Percentiles rank a stretch among this genome's conserved stretches.
phyloP scores from a whole-genome alignment of 2,329 filamentous ascomycete genomes.

The Nigrospora oryzae region DNA sequence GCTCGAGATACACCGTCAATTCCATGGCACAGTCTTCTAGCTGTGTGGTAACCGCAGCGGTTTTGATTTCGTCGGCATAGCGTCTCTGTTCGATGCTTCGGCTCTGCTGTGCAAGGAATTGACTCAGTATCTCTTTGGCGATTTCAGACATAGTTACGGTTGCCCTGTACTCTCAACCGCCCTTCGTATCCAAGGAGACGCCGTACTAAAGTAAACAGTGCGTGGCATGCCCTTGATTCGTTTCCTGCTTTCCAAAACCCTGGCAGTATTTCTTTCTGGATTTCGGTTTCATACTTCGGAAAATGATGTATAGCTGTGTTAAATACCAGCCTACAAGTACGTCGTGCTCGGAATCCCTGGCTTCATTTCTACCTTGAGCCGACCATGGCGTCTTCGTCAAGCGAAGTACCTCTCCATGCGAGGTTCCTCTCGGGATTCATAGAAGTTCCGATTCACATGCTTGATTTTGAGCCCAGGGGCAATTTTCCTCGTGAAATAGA shows the following conservation, averaged over 20 bases:
- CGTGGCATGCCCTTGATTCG: too few relatives aligned
- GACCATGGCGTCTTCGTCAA: not conserved
- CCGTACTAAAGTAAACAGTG: too few relatives aligned
- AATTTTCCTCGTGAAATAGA: not conserved
- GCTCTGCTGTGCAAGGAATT: not conserved
- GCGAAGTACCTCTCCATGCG: not conserved
- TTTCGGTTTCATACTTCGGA: too few relatives aligned
- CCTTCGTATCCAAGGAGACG: too few relatives aligned
- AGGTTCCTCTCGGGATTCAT: not conserved
- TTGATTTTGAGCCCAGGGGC: not conserved
- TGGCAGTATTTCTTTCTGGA: too few relatives aligned
- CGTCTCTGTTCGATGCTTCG: not conserved
- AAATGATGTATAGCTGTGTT: too few relatives aligned
- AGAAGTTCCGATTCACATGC: not conserved
- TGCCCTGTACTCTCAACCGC: not conserved
- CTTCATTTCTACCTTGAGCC: too few relatives aligned
- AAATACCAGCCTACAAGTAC: too few relatives aligned
- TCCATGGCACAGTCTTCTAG: not conserved
- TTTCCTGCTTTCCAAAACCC: too few relatives aligned
- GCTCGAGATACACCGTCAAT: not conserved
- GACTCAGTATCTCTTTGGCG: not conserved
- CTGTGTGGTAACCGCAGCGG: not conserved
- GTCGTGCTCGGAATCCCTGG: too few relatives aligned
- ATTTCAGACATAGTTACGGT: not conserved
- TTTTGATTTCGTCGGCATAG: not conserved